Conservation (phyloP, 148 eudicot genomes). For the Fallopia convolvulus region DNA sequence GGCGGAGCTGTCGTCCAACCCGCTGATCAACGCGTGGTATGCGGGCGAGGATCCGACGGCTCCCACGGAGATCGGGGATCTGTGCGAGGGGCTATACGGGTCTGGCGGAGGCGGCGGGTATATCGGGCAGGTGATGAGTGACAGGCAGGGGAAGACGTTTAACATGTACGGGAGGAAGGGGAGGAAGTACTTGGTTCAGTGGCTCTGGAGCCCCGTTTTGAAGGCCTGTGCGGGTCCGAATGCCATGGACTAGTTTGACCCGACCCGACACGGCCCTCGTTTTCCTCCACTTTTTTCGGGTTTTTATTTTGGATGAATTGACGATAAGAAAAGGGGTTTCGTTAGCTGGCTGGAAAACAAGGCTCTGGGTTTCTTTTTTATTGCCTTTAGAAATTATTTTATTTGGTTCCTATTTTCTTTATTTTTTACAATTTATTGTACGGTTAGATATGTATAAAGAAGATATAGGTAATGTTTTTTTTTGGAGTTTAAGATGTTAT, state of each 20-base stretch:
- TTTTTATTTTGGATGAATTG: neutral
- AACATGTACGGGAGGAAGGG: conserved; percentile 65
- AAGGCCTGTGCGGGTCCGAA: conserved; percentile 95
- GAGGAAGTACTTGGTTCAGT: conserved; percentile 80
- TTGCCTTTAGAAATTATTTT: neutral
- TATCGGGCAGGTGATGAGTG: conserved; percentile 79
- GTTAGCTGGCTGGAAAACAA: neutral
- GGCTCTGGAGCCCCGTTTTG: conserved; percentile 83
- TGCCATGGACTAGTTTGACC: conserved; percentile 45
- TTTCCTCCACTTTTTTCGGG: neutral
- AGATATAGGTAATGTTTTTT: neutral
- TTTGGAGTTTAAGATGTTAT: neutral
- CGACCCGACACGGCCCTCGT: neutral
- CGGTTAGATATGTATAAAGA: conserved; percentile 2
- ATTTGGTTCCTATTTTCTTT: neutral
- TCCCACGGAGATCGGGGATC: conserved; percentile 89
- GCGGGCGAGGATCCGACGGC: conserved; percentile 98
- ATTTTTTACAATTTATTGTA: neutral
- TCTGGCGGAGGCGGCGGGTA: conserved; percentile 97
- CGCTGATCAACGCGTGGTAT: conserved; percentile 87
- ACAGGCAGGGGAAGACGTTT: conserved; percentile 49
- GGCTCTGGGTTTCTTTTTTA: neutral
- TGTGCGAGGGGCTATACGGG: conserved; percentile 90
- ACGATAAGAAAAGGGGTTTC: neutral
- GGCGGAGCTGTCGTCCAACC: conserved; percentile 82